Conservation (phyloP, 2,329 filamentous ascomycete species). For the Fonsecaea pedrosoi region DNA sequence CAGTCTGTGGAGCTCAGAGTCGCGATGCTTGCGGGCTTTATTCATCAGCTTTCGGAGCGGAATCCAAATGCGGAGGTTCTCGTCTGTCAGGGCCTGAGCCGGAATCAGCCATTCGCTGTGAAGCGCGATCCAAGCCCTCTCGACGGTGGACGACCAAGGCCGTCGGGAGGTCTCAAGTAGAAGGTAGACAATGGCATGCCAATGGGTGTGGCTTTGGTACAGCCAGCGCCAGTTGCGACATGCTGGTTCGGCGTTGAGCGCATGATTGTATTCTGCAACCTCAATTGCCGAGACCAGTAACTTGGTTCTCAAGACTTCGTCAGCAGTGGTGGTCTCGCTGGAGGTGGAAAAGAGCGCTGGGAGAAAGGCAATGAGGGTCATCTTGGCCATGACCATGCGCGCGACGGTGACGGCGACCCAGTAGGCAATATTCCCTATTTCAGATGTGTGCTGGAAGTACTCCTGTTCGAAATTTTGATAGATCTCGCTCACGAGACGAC, state of each 20-base stretch:
- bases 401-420: conserved; percentile 73
- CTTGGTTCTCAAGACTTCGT: conserved; percentile 41
- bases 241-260: conserved; percentile 59
- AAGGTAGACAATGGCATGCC: conserved; percentile 65
- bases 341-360: conserved; percentile 59
- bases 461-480: conserved; percentile 52
- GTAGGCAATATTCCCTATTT: conserved; percentile 54
- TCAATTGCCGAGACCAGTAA: conserved; percentile 51
- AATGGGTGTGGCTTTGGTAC: conserved; percentile 66
- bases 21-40: conserved; percentile 45
- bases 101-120: conserved; percentile 44
- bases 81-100: conserved; percentile 41
- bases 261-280: conserved; percentile 58
- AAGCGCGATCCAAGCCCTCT: conserved; percentile 58
- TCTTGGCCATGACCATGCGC: conserved; percentile 75
- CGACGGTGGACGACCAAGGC: conserved; percentile 55
- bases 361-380: conserved; percentile 78
- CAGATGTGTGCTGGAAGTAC: conserved; percentile 52
- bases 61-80: conserved; percentile 47
- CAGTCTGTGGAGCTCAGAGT: conserved; percentile 44
- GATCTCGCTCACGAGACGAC: conserved; percentile 55
- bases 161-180: conserved; percentile 59
- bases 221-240: conserved; percentile 64
- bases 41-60: conserved; percentile 45
- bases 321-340: conserved; percentile 37